Conservation (phyloP, 441 rosid species). For the Isatis lusitanica region DNA sequence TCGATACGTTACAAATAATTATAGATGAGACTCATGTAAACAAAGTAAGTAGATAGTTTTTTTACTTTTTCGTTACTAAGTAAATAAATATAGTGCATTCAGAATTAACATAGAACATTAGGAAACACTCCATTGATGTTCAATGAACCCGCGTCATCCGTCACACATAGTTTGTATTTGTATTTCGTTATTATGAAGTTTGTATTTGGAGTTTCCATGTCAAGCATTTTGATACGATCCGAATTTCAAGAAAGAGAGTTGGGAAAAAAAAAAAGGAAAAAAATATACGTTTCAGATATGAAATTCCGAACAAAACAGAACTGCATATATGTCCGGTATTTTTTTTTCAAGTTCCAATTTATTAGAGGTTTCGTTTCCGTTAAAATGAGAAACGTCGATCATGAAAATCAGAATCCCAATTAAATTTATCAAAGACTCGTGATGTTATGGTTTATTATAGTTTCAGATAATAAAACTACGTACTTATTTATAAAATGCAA, state of each 20-base stretch:
- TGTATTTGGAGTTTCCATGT: neutral
- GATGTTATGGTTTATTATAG: neutral
- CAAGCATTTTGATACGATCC: too few relatives aligned
- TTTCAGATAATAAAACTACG: neutral
- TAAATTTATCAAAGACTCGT: neutral
- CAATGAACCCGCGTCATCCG: slow-evolving; percentile 17
- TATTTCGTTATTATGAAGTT: too few relatives aligned
- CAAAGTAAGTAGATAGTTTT: neutral
- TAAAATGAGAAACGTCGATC: neutral
- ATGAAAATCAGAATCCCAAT: neutral
- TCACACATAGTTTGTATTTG: neutral
- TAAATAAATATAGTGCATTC: neutral
- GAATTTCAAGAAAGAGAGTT: too few relatives aligned
- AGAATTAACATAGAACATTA: slow-evolving; percentile 3
- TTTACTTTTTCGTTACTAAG: neutral
- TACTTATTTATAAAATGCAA: neutral
- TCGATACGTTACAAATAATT: neutral
- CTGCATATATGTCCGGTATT: neutral
- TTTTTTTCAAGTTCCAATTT: neutral
- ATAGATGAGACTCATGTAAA: neutral
- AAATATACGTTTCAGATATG: neutral
- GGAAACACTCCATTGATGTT: slow-evolving; percentile 5
- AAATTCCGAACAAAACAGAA: neutral
- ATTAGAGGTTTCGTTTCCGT: neutral
- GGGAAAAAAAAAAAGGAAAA: too few relatives aligned